phyloP scores from a whole-genome alignment of 225 moss, liverwort and hornwort species.

The Lunularia cruciata region DNA sequence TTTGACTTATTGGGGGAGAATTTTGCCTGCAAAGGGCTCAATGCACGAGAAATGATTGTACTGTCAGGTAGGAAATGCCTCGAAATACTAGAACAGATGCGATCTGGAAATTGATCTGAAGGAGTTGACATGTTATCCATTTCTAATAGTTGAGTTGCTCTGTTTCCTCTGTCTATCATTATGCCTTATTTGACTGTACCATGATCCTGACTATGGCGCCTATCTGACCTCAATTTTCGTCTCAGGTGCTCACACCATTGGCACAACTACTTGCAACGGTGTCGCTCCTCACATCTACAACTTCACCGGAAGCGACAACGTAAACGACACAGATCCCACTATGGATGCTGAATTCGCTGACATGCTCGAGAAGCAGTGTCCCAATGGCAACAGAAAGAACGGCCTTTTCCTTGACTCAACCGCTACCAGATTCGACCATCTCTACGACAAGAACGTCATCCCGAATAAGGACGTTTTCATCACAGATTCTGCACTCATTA shows the following conservation, averaged over 20 bases:
- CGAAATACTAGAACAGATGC: not conserved
- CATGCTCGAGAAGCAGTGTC: constrained; percentile 31
- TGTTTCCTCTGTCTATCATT: not conserved
- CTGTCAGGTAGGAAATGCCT: constrained; percentile 9
- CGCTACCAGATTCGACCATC: constrained; percentile 35
- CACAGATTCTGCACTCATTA: constrained; percentile 28
- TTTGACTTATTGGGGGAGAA: not conserved
- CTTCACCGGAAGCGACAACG: constrained; percentile 9
- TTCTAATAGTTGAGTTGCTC: too few relatives aligned
- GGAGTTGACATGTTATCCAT: too few relatives aligned
- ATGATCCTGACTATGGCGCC: not conserved
- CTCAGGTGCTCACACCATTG: constrained; percentile 17
- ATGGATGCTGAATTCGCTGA: constrained; percentile 24
- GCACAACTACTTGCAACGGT: constrained; percentile 7
- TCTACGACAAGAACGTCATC: constrained; percentile 39
- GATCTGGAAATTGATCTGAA: not conserved
- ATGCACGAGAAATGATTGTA: constrained; percentile 11
- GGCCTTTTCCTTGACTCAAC: constrained; percentile 28
- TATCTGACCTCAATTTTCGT: not conserved
- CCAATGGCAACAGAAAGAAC: constrained; percentile 17
- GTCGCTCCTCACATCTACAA: constrained; percentile 33
- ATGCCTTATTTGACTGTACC: not conserved
- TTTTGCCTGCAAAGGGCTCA: constrained; percentile 18
- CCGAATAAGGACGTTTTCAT: constrained; percentile 13
- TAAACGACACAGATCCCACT: constrained; percentile 34